Evolutionary conservation across 176 grass and related monocot species (phyloP), one percentile per base, ranked within the genome.

Genomic region (bread wheat (Triticum aestivum)): DNA sequence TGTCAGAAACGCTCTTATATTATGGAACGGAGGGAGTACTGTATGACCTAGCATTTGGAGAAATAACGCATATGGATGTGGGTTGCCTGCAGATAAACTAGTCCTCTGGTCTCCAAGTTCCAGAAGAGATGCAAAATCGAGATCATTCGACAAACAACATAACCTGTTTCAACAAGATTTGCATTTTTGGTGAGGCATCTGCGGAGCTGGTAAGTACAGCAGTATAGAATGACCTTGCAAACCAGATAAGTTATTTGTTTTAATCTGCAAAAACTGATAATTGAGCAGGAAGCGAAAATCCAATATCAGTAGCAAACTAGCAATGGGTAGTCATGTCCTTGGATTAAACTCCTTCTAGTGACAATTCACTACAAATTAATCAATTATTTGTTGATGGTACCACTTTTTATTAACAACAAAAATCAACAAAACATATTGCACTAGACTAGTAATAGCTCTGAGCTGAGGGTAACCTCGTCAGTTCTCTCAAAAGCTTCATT

Each of bases 1-100:
- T 38, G 37, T 38, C 37, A 38, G 37, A 38, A 38, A 38, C 37
- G 37, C 37, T 38, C 37, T 38, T 38, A 38, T 38, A 38, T 38
- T 38, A 38, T 38, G 6, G 6, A 38, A 38, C 37, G 6, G 37
- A 38, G 37, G 37, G 37, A 38, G 6, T 18, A 17, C 54, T 20
- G 54, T 62, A 11, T 52, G 32, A 75, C 69, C 69, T 76, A 86
- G 51, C 15, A 69, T 52, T 80, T 77, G 68, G 30, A 91, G 18
- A 87, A 91, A 84, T 61, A 69, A 80, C 51, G 35, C 29, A 69
- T 32, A 8, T 49, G 26, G 33, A 75, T 75, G 76, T 35, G 68
- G 75, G 69, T 85, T 79, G 61, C 82, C 83, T 81, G 87, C 70
- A 32, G n/a, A 42, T 61, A 76, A 63, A 76, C 77, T 69, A 49